Base-by-base conservation (phyloP, 148 eudicot species). In the Amaranthus hypochondriacus region DNA sequence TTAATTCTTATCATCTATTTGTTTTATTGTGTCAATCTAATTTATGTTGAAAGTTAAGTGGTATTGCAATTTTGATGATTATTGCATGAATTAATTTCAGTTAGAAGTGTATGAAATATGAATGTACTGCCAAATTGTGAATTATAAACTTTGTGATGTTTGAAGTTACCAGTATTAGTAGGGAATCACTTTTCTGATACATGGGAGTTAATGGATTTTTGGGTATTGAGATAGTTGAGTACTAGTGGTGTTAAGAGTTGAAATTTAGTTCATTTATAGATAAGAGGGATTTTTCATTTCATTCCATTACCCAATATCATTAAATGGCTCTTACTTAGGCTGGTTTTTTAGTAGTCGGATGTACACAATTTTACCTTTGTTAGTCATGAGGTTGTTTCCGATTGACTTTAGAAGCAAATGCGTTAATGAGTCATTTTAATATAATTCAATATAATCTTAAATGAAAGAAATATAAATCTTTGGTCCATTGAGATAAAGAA, bases 71-170 rank as follows among this genome's bases (percentile, higher is more conserved):
- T 15, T 56, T 71, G 57, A 43, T 47, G 14, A 56, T 0, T 48
- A n/a, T 71, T 68, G 9, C 56, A 50, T 48, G 12, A 9, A 47
- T 71, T 57, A 70, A 9, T n/a, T 56, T 47, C 52, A 55, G 48
- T 8, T 5, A 55, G 44, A 55, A 28, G 1, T 15, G 14, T 10
- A 39, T 74, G 61, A 64, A 11, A 9, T 10, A 39, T 74, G 61
- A 64, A 11, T 55, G 50, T 55, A 54, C 47, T 65, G 62, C 61
- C 21, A 53, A 51, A 54, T 46, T 74, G 48, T 59, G 49, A 67
- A 56, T 56, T 67, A 11, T 54, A 12, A 10, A 12, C 49, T 7
- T 3, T 28, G 21, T 55, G 21, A 55, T 74, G 8, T 74, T 28
- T 28, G 55, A 28, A 11, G 13, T 52, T 48, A 11, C 6, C 46